These are phyloP conservation scores for Fragaria nilgerrensis DNA, from an alignment of 306 rosid species.

Conservation along the genomic window DNA sequence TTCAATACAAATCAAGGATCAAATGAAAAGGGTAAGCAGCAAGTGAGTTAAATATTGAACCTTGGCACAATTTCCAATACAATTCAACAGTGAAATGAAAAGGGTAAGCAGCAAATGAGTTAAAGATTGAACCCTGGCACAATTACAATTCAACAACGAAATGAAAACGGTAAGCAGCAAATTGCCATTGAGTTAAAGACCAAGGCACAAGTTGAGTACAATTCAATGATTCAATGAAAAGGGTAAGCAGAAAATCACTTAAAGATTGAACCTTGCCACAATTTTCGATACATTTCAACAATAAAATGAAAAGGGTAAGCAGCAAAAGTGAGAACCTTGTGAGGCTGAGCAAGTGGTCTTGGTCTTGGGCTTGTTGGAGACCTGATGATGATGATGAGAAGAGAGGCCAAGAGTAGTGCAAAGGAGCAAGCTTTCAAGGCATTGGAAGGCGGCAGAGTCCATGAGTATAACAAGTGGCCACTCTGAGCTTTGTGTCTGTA, in stretches of 20 bases:
- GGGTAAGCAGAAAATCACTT: background rate
- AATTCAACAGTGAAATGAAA: background rate
- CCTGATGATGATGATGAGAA: conserved; percentile 12
- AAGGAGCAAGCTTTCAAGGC: conserved; percentile 5
- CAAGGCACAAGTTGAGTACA: background rate
- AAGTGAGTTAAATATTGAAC: background rate
- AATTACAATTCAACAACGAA: background rate
- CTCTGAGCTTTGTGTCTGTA: background rate
- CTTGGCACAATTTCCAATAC: background rate
- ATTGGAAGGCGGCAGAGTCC: conserved; percentile 17
- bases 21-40: background rate
- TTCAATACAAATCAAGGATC: background rate
- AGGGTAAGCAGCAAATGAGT: background rate
- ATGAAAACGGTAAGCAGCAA: background rate
- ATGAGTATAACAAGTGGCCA: conserved; percentile 22
- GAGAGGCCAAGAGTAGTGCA: background rate
- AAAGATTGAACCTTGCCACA: background rate
- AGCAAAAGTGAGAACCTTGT: conserved; percentile 13
- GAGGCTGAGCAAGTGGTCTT: conserved; percentile 4
- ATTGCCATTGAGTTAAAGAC: too few relatives aligned
- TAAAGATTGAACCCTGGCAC: background rate
- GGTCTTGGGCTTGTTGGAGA: conserved; percentile 16
- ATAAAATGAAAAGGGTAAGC: background rate
- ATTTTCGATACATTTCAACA: background rate
- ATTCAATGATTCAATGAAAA: background rate